phyloP scores from a whole-genome alignment of 306 rosid genomes.

The Malus sieversii region DNA sequence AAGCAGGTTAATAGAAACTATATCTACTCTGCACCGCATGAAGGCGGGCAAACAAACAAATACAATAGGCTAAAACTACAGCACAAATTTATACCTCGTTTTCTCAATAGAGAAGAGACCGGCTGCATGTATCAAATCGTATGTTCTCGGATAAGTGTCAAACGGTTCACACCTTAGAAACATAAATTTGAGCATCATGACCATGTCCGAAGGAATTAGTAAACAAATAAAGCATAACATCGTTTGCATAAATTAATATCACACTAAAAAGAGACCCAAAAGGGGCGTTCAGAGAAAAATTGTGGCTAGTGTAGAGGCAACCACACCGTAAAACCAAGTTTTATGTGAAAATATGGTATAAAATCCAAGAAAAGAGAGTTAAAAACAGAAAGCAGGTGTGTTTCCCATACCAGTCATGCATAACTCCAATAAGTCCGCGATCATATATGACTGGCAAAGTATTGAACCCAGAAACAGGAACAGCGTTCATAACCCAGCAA shows the following conservation, averaged over 20 bases:
- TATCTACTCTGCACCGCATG: not conserved
- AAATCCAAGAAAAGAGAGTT: not conserved
- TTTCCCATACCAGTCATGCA: slow-evolving; percentile 81
- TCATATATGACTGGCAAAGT: slow-evolving; percentile 82
- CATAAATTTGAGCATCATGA: slow-evolving; percentile 14
- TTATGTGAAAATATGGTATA: not conserved
- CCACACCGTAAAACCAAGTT: not conserved
- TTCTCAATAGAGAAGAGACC: slow-evolving; percentile 71
- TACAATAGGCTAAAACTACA: not conserved
- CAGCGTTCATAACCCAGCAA: slow-evolving; percentile 87
- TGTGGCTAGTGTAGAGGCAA: not conserved
- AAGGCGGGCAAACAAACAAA: not conserved
- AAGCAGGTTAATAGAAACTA: not conserved
- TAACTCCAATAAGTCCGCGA: slow-evolving; percentile 79
- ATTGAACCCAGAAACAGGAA: slow-evolving; percentile 67
- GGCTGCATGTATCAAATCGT: slow-evolving; percentile 75
- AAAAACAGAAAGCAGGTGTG: not conserved
- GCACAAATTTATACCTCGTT: slow-evolving; percentile 43
- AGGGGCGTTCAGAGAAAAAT: not conserved
- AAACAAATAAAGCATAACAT: not conserved
- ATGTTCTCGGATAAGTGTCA: slow-evolving; percentile 91
- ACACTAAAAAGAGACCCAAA: too few species aligned
- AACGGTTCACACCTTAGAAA: slow-evolving; percentile 83
- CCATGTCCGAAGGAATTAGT: not conserved
- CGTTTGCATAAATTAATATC: too few species aligned